Base-by-base conservation (phyloP, 2,329 filamentous ascomycete species). In the Colletotrichum orbiculare region DNA sequence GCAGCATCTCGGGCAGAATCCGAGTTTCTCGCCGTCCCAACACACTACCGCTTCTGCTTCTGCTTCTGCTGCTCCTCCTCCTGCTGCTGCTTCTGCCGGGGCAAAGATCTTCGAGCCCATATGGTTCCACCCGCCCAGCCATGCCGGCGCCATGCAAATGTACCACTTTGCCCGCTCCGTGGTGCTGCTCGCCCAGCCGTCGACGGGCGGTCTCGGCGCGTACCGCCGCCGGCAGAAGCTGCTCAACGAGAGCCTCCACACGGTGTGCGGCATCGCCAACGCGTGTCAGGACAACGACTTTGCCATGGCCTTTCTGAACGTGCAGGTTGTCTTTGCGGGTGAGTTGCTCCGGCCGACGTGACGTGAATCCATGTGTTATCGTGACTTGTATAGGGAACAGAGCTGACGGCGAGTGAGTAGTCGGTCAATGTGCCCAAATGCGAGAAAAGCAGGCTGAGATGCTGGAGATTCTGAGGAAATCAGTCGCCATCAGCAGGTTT, bases 91-190 rank as follows among this genome's bases (percentile, higher is more conserved):
- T 5, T 4, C 25, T 69, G 65, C 12, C 73, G 76, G 1, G 68
- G 81, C 34, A 76, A 77, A 25, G 15, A 46, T 38, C 11, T 83
- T 83, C 68, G 73, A 77, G 10, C 76, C 79, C 1, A 74, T 84
- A 9, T 84, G 82, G 82, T 79, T 83, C 11, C 75, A 83, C 66
- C 81, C 82, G 2, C 74, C 80, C 4, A 72, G 77, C 7, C 78
- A 78, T 61, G 77, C 77, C 35, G 79, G 79, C 15, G 81, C 83
- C 0, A 70, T 86, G 6, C 85, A 86, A 66, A 78, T 81, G 35
- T 81, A 84, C 66, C 79, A 81, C 65, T 82, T 85, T 64, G 82
- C 84, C 1, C 77, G 81, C 8, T 81, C 85, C 34, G 73, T 85
- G 0, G 77, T 85, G 1, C 48, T 64, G 2, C 54, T 64, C 1